Evolutionary conservation across 805 yeast genomes (phyloP), one percentile per base, ranked within the genome.

Genomic region (Torulaspora delbrueckii): DNA sequence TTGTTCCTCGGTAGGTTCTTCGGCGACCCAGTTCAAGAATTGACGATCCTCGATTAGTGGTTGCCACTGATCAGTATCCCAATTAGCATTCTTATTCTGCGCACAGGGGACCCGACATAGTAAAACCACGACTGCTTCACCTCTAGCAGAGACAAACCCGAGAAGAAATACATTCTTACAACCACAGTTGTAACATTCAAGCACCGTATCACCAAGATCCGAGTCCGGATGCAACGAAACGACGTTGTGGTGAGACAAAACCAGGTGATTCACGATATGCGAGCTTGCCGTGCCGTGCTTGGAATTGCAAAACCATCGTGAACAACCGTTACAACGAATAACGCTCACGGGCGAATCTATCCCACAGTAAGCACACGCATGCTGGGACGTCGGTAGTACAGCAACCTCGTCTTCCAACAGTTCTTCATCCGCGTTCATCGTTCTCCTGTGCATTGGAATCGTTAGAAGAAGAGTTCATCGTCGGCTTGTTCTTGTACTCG

Each of bases 141-240:
- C 77, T 59, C 86, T 86, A 3, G 96, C 96, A 22, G 89, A 76
- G 12, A 90, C 93, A 65, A 83, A 88, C 0, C 97, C 97, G 31
- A 90, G 69, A 22, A 82, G 72, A 55, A 90, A 90, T 2, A 81
- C 84, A 56, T 90, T 90, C 48, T 73, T 79, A 59, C 77, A 78
- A 25, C 96, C 96, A 70, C 97, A 90, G 59, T 82, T 83, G 67
- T 89, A 90, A 68, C 97, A 90, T 63, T 90, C 97, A 47, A 90
- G 68, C 1, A 81, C 75, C 5, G 90, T 83, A 43, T 85, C 96
- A n/a, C 96, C 96, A 22, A 89, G 70, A 50, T 86, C 89, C 1
- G 90, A 82, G 22, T 84, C 84, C 30, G 81, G 81, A 62, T 89
- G 96, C 37, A 88, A 73, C 1, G 84, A 73, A 2, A 90, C 88